Base-by-base conservation (phyloP, 192 early-diverging fungal genomes). In the Podila minutissima region DNA sequence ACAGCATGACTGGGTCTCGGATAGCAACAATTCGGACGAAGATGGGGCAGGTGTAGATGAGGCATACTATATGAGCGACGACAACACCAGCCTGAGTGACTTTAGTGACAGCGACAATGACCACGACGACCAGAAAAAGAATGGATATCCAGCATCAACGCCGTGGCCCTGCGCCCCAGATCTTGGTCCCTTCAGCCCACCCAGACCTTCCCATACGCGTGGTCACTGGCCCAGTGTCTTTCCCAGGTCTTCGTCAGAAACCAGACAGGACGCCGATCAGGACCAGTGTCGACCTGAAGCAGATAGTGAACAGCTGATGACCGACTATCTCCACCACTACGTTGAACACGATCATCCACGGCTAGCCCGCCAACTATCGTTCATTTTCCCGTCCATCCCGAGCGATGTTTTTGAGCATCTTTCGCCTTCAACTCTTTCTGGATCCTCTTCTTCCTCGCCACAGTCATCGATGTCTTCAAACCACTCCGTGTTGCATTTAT, bases 291-390 rank as follows among this genome's bases (percentile, higher is more conserved):
- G 0, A 59, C 32, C 2, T 38, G 2, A 24, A 19, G 2, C 26
- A 22, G 53, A 9, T 33, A 38, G 1, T 46, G 48, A 46, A 19
- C 26, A 58, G 7, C 50, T 71, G 20, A 77, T 67, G 75, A n/a
- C 75, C 0, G 75, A 77, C 57, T 77, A 77, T 50, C 38, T 77
- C 9, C 29, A 57, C 5, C 33, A 77, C 20, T 77, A 77, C 53
- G 48, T 66, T 12, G 75, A 77, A 19, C 75, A 77, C 17, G 69
- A 66, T n/a, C 75, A 77, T 46, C 68, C 69, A 12, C 33, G 63
- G 1, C 64, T 77, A 0, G 64, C 58, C 19, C 55, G 75, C 2
- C 22, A 66, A 10, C 75, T 77, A 31, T 64, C 75, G 1, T 59
- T 33, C 24, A 41, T 77, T 2, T 77, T 69, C 29, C 69, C 75